Evolutionary conservation across 78 protist genomes (phyloP).

Genomic region (Protostelium mycophagum): DNA sequence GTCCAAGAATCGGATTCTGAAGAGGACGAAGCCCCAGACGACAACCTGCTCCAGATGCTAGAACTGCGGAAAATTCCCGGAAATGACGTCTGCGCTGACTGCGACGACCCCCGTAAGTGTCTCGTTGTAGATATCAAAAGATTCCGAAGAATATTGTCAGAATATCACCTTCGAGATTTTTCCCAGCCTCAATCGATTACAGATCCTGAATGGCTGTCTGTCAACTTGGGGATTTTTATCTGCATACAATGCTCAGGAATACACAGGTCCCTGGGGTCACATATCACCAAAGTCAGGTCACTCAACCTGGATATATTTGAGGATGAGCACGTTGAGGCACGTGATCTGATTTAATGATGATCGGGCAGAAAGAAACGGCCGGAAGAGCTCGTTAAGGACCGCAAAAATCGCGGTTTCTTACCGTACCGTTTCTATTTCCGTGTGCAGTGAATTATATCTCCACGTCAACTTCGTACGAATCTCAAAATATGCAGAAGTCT

Average conservation of each 20-base stretch:
- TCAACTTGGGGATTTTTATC: conserved; percentile 74
- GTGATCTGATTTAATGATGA: too few species aligned
- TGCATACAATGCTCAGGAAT: conserved; percentile 87
- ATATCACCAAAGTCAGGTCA: conserved; percentile 85
- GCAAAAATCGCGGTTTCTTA: too few species aligned
- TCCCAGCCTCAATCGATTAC: conserved; percentile 43
- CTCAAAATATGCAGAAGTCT: too few species aligned
- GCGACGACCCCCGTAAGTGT: too few species aligned
- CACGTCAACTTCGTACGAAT: too few species aligned
- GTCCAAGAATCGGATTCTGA: background rate
- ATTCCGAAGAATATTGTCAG: background rate
- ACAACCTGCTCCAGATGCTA: background rate
- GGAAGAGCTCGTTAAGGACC: too few species aligned
- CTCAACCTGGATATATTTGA: conserved; percentile 70
- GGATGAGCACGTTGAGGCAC: background rate
- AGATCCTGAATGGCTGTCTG: conserved; percentile 80
- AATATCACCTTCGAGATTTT: conserved; percentile 10
- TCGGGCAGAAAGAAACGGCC: too few species aligned
- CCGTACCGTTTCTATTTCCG: too few species aligned
- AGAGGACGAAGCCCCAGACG: background rate
- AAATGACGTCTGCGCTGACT: conserved; percentile 54
- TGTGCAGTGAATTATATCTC: too few species aligned
- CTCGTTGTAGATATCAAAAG: too few species aligned
- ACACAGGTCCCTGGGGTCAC: conserved; percentile 88
- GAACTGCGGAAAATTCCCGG: conserved; percentile 33